Evolutionary conservation across 371 early-diverging fungal species (phyloP).

Genomic region (Chytridium lagenaria): DNA sequence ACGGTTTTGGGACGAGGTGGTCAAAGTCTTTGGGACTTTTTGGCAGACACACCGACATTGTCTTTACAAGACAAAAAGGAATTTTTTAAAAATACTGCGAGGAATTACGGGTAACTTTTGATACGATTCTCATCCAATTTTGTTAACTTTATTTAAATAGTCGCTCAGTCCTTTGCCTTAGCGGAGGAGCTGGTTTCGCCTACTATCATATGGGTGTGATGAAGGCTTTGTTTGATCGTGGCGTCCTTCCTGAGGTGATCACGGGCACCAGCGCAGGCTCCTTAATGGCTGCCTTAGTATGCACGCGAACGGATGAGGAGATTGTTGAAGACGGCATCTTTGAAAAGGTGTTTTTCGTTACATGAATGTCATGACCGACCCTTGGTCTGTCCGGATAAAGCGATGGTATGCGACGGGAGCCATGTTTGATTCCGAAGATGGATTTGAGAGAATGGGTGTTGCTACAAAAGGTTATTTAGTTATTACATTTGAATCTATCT

Average conservation of each 20-base stretch:
- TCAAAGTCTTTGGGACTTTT: constrained; percentile 31
- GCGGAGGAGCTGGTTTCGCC: constrained; percentile 56
- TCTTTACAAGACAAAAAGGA: constrained; percentile 43
- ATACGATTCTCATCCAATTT: not conserved
- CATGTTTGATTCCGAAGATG: constrained; percentile 45
- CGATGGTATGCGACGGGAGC: constrained; percentile 47
- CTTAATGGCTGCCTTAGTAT: constrained; percentile 50
- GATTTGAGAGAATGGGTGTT: constrained; percentile 33
- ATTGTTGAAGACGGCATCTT: constrained; percentile 38
- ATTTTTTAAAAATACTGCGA: constrained; percentile 43
- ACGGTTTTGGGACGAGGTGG: constrained; percentile 45
- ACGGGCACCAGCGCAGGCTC: constrained; percentile 56
- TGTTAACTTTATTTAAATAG: not conserved
- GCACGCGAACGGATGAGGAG: constrained; percentile 56
- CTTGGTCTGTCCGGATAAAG: constrained; percentile 35
- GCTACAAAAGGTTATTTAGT: constrained; percentile 36
- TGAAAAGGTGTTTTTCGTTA: constrained; percentile 13
- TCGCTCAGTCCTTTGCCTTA: constrained; percentile 64
- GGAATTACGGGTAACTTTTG: constrained; percentile 36
- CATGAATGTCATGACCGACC: constrained; percentile 28
- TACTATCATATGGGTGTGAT: constrained; percentile 57
- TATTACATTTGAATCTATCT: constrained; percentile 41
- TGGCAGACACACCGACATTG: constrained; percentile 46
- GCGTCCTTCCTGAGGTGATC: constrained; percentile 54
- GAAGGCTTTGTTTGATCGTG: constrained; percentile 54